These are phyloP conservation scores for Hirsutella minnesotensis DNA, from an alignment of 2,329 filamentous ascomycete genomes.

Conservation along the genomic window DNA sequence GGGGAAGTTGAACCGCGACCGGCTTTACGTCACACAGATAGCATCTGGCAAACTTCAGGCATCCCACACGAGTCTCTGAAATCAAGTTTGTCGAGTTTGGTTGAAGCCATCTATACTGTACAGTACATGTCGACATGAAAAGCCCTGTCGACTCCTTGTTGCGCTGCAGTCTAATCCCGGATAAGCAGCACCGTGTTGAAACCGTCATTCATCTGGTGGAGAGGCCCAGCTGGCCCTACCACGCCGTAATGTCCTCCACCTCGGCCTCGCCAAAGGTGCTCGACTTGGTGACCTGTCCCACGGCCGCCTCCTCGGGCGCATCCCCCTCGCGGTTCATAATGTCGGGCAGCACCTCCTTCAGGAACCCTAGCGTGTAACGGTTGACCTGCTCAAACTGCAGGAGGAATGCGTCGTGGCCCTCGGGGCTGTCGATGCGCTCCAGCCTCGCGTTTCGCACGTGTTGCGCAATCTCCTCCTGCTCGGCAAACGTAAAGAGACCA, in stretches of 20 bases:
- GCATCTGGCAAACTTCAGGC: no score
- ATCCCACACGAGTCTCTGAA: no score
- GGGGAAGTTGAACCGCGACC: no score
- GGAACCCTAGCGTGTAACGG: conserved; percentile 69
- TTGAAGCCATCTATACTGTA: no score
- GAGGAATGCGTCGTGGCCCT: conserved; percentile 93
- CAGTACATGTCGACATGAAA: neutral
- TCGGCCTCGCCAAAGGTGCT: conserved; percentile 94
- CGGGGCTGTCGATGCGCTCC: conserved; percentile 81
- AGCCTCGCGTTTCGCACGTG: conserved; percentile 68
- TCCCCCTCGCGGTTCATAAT: conserved; percentile 62
- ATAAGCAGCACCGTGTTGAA: no score
- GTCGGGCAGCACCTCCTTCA: conserved; percentile 71
- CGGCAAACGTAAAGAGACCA: conserved; percentile 91
- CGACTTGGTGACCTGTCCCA: conserved; percentile 62
- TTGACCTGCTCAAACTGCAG: conserved; percentile 98
- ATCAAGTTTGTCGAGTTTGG: no score
- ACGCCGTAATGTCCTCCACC: conserved; percentile 90
- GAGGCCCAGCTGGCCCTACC: conserved; percentile 40
- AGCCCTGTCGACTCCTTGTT: no score
- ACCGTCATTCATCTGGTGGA: conserved; percentile 20
- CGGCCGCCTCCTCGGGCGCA: conserved; percentile 35
- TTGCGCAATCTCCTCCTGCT: conserved; percentile 83
- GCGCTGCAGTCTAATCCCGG: no score
- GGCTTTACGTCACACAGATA: no score